Evolutionary conservation across 148 eudicot species (phyloP).

Genomic region (Camellia granthamiana): DNA sequence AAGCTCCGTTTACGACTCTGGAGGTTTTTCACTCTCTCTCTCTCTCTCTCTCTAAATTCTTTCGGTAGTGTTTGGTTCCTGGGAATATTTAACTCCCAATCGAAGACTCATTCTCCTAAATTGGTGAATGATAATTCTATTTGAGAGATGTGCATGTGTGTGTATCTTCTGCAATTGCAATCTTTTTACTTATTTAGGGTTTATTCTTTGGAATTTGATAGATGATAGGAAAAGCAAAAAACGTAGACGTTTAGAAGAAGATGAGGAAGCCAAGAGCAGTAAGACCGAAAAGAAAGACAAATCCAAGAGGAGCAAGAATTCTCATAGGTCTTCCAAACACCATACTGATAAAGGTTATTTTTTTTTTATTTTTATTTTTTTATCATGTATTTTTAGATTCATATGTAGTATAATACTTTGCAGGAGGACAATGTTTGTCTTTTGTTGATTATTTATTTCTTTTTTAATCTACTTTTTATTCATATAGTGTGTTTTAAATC

Average conservation of each 20-base stretch:
- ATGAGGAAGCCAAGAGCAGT: constrained; percentile 15
- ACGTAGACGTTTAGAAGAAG: constrained; percentile 21
- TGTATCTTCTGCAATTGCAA: neutral
- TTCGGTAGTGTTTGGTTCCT: neutral
- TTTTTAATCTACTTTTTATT: neutral
- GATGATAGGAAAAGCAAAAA: constrained; percentile 33
- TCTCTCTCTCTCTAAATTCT: neutral
- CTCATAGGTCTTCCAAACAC: constrained; percentile 31
- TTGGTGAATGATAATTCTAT: too few species aligned
- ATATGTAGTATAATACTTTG: too few species aligned
- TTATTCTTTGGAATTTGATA: constrained; percentile 3
- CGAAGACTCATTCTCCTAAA: too few species aligned
- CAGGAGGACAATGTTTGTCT: neutral
- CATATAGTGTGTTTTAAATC: neutral
- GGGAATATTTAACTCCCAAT: too few species aligned
- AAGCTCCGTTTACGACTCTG: constrained; percentile 18
- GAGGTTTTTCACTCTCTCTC: constrained; percentile 5
- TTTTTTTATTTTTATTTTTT: neutral
- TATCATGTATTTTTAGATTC: too few species aligned
- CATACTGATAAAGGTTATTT: constrained; percentile 29
- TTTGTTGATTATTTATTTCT: neutral
- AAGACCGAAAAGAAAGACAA: constrained; percentile 18
- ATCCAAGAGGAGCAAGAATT: constrained; percentile 30
- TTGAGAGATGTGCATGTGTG: neutral
- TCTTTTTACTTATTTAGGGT: neutral